Conservation (phyloP, 2,329 filamentous ascomycete genomes). For the Aspergillus fijiensis region DNA sequence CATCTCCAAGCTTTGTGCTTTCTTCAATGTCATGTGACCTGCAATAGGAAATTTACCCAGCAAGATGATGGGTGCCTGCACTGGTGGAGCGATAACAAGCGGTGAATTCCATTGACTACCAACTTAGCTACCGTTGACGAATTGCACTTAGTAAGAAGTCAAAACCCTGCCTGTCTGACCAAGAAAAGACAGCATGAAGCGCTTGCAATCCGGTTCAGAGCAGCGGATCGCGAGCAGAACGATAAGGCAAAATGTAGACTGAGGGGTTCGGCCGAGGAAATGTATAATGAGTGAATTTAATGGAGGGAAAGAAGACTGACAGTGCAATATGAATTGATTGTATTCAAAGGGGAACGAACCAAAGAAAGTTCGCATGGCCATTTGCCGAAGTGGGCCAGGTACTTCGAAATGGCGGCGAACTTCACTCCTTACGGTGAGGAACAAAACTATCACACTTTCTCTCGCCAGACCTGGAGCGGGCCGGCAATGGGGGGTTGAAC, state of each 20-base stretch:
- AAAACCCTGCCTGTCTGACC: neutral
- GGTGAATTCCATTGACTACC: conserved; percentile 8
- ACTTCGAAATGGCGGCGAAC: conserved; percentile 9
- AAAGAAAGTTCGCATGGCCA: neutral
- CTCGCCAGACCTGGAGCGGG: conserved; percentile 18
- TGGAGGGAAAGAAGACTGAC: neutral
- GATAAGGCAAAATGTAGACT: neutral
- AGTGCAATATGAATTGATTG: neutral
- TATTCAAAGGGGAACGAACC: neutral
- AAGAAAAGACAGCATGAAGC: neutral
- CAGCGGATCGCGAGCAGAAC: neutral
- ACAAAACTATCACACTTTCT: conserved; percentile 13
- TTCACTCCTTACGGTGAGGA: conserved; percentile 16
- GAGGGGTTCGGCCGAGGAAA: neutral
- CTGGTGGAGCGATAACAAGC: conserved; percentile 11
- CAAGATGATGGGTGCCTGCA: neutral
- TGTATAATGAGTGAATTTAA: neutral
- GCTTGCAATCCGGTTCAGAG: conserved; percentile 15
- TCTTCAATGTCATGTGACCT: neutral
- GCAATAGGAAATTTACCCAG: conserved; percentile 1
- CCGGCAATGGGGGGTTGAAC: conserved; percentile 19
- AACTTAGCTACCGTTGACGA: neutral
- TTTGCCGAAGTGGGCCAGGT: conserved; percentile 16
- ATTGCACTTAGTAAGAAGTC: neutral
- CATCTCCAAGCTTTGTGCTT: neutral